Evolutionary conservation across 2,329 filamentous ascomycete species (phyloP).

Genomic region (Fusarium aywerte): DNA sequence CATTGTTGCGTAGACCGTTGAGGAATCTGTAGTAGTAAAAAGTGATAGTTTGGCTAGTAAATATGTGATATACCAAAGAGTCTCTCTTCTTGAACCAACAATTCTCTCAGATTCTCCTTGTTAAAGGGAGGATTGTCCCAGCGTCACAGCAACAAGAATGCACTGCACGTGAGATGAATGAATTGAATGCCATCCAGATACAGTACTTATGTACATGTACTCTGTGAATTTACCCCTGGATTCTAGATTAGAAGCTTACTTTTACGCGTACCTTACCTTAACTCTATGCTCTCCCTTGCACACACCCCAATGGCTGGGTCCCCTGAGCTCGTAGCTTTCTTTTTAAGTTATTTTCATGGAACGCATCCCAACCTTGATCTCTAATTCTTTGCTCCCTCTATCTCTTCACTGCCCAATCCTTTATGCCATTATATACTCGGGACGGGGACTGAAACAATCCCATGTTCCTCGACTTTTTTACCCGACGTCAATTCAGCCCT

Average conservation of each 20-base stretch:
- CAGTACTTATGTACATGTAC: not conserved
- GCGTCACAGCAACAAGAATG: conserved; percentile 14
- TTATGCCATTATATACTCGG: conserved; percentile 14
- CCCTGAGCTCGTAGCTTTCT: not conserved
- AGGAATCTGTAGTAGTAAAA: not conserved
- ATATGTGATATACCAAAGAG: not conserved
- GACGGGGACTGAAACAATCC: conserved; percentile 29
- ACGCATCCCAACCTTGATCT: not conserved
- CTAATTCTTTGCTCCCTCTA: not conserved
- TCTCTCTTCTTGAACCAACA: too few relatives aligned
- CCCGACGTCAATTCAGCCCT: not conserved
- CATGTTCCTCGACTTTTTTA: conserved; percentile 17
- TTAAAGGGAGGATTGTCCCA: conserved; percentile 1
- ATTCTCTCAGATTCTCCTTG: not conserved
- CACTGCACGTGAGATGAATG: conserved; percentile 8
- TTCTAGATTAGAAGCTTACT: not conserved
- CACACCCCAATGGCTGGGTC: not conserved
- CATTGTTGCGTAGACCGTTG: not conserved
- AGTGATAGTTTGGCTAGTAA: not conserved
- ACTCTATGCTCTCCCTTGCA: conserved; percentile 2
- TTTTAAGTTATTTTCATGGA: conserved; percentile 1
- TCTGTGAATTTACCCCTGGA: conserved; percentile 28
- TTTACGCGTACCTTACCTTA: conserved; percentile 3
- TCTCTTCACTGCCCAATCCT: conserved; percentile 1
- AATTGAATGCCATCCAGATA: conserved; percentile 23